A percentile compares a stretch with the other conserved stretches of the same genome.
These are phyloP conservation scores for Dendryphion nanum DNA, from an alignment of 2,329 filamentous ascomycete species.

Conservation along the genomic window DNA sequence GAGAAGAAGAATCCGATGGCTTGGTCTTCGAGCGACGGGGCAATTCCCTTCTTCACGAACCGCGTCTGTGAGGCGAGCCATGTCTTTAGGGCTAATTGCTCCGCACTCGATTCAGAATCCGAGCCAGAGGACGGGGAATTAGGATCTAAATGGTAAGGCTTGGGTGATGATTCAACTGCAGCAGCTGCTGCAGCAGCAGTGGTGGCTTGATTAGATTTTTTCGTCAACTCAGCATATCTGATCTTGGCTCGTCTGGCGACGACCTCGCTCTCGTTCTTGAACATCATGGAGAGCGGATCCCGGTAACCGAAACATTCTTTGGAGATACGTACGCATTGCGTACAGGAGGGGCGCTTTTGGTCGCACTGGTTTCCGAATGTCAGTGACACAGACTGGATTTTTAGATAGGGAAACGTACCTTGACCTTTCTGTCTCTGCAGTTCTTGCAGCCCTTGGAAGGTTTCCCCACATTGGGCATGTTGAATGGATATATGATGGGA, in stretches of 20 bases:
- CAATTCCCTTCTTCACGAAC: too few relatives aligned
- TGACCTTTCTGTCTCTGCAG: conserved; percentile 32
- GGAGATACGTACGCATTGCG: conserved; percentile 27
- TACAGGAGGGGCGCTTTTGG: conserved; percentile 30
- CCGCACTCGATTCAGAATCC: too few relatives aligned
- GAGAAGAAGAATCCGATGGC: conserved; percentile 29
- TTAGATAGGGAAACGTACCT: conserved; percentile 23
- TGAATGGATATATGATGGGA: too few relatives aligned
- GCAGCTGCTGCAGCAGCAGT: too few relatives aligned
- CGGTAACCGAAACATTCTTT: conserved; percentile 32
- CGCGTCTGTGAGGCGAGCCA: not conserved
- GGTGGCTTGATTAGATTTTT: conserved; percentile 4
- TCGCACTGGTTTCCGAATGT: conserved; percentile 36
- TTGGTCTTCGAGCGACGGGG: conserved; percentile 26
- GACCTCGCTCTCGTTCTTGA: conserved; percentile 16
- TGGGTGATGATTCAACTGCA: too few relatives aligned
- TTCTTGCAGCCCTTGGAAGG: conserved; percentile 31
- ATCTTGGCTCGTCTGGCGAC: conserved; percentile 7
- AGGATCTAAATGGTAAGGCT: too few relatives aligned
- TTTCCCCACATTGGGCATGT: conserved; percentile 33
- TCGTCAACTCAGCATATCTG: conserved; percentile 22
- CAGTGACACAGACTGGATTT: too few relatives aligned
- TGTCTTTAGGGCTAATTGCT: too few relatives aligned
- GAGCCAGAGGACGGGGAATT: too few relatives aligned
- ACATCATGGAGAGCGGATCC: conserved; percentile 23